Conservation (phyloP, 2,329 filamentous ascomycete species). For the Talaromyces sp. region DNA sequence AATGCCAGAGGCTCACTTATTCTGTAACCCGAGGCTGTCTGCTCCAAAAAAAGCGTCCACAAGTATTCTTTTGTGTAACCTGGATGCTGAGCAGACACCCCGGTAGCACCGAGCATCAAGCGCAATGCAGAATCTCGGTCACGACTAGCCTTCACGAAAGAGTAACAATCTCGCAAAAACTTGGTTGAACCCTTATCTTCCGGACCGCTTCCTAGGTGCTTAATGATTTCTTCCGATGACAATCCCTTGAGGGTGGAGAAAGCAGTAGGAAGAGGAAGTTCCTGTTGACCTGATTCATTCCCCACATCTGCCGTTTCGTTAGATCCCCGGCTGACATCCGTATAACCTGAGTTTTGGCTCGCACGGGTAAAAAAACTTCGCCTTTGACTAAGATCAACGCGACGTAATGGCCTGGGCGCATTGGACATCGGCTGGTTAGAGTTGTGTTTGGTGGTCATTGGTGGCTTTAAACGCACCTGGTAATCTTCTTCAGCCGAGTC, state of each 20-base stretch:
- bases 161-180: constrained; percentile 41
- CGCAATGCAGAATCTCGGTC: constrained; percentile 25
- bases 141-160: constrained; percentile 26
- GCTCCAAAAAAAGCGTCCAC: constrained; percentile 29
- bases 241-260: neutral
- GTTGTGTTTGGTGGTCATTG: constrained; percentile 17
- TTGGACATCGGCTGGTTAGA: constrained; percentile 21
- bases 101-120: constrained; percentile 36
- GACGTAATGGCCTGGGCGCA: constrained; percentile 17
- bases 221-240: constrained; percentile 20
- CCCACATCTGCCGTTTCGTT: neutral
- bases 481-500: neutral
- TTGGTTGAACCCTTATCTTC: constrained; percentile 37
- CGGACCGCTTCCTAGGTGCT: constrained; percentile 33
- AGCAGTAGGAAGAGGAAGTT: neutral
- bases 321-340: neutral
- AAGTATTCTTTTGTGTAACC: constrained; percentile 34
- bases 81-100: constrained; percentile 34
- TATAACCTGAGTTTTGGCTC: neutral
- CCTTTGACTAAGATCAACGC: constrained; percentile 23
- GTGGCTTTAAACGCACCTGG: constrained; percentile 22
- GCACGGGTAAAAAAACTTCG: constrained; percentile 25
- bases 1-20: constrained; percentile 33
- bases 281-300: neutral
- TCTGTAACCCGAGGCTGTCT: constrained; percentile 30